Evolutionary conservation across 2,329 filamentous ascomycete genomes (phyloP), one percentile per base, ranked within the genome.

Genomic region (Teratosphaeria zuluensis): DNA sequence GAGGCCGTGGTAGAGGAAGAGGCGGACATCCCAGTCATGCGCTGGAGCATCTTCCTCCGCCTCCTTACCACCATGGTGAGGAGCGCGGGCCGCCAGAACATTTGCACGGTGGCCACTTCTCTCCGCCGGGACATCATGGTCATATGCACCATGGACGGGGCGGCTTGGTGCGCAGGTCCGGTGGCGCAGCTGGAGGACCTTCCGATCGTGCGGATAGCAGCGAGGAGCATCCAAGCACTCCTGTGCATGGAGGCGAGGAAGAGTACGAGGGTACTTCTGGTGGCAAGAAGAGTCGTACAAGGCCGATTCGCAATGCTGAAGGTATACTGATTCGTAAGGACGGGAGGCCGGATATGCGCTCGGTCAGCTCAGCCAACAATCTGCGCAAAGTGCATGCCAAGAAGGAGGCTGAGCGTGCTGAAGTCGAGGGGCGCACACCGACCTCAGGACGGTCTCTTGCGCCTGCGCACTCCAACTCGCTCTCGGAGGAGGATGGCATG

Each of bases 311-410:
- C 1, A 80, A 80, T 61, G 74, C 77, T 1, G 77, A 80, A 46
- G 78, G 78, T 0, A 70, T 80, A 19, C 66, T 80, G 32, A 80
- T 80, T 58, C 72, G 78, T 51, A 80, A 80, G 62, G 78, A 80
- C 58, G 78, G 78, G 4, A 68, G 76, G 11, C 78, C 78, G 4
- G 78, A 80, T 59, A 79, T 79, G 76, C 75, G 78, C 11, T 77
- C 75, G 32, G 76, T 80, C n/a, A 78, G 75, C 61, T 78, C 76
- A 12, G 77, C 78, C n/a, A 77, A 77, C 54, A 80, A 80, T 59
- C 65, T 80, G 14, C 73, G 78, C 46, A 80, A 79, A 62, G 78
- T 80, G 3, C 77, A 80, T 63, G 77, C 77, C 28, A 74, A 76
- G 59, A 79, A 78, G 57, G 77, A 80, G 56, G 71, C 71, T 2